Conservation (phyloP, 176 grass and related monocot genomes). For the Rhynchospora tenuis region DNA sequence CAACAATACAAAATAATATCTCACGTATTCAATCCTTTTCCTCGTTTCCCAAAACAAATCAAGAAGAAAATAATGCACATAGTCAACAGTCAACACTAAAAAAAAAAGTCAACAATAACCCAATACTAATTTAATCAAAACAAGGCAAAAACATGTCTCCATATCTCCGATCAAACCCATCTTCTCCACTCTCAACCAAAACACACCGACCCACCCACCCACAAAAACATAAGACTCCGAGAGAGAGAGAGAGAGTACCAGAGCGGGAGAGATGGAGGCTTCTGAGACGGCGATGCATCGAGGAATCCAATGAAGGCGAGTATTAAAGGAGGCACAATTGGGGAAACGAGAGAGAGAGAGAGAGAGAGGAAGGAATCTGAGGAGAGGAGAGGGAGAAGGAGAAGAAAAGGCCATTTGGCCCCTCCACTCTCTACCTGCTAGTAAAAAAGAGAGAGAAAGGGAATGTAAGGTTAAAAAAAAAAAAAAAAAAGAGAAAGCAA, state of each 20-base stretch:
- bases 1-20: not conserved
- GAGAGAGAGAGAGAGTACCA: constrained; percentile 4
- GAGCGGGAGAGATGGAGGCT: constrained; percentile 14
- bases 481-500: constrained; percentile 3
- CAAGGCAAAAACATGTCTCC: not conserved
- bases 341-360: not conserved
- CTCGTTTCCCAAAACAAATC: not conserved
- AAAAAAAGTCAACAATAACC: not conserved
- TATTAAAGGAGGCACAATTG: not conserved
- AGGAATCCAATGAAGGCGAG: not conserved
- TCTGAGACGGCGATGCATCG: constrained; percentile 7
- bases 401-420: not conserved
- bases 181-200: not conserved
- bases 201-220: not conserved
- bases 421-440: not conserved
- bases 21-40: not conserved
- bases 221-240: not conserved
- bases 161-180: not conserved
- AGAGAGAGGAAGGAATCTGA: constrained; percentile 9
- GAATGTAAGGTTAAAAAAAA: not conserved
- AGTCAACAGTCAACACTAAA: not conserved
- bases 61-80: not conserved
- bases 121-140: not conserved
- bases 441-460: not conserved
- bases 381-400: not conserved